Conservation (phyloP, 345 rosid genomes). For the Eucalyptus caleyi region DNA sequence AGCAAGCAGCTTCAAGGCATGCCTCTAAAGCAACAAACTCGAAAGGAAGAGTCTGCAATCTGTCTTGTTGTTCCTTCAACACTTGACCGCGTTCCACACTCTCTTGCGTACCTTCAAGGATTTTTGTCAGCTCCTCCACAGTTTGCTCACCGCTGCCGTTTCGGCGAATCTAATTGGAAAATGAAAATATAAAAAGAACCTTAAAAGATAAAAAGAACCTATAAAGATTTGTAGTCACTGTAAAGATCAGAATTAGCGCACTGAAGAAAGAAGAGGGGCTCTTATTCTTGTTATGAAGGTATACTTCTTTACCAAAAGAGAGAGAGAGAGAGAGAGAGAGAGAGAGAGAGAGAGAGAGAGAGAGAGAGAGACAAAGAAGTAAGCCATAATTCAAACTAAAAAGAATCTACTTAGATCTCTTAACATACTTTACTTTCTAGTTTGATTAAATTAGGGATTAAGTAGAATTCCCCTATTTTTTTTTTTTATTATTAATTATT, state of each 20-base stretch:
- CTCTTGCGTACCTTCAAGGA: background rate
- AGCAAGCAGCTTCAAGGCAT: slow-evolving; percentile 59
- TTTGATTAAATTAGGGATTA: background rate
- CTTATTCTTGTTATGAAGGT: background rate
- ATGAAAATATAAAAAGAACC: background rate
- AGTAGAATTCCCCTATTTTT: background rate
- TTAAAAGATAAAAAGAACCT: background rate
- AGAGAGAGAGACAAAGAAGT: background rate
- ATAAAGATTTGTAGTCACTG: background rate
- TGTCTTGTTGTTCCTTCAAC: slow-evolving; percentile 11
- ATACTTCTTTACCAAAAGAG: too few relatives aligned
- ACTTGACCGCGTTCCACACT: background rate
- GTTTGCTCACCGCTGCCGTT: background rate
- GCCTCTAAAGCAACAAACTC: slow-evolving; percentile 67
- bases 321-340: too few relatives aligned
- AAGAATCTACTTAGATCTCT: background rate
- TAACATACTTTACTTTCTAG: too few relatives aligned
- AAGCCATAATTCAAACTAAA: background rate
- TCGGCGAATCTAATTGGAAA: background rate
- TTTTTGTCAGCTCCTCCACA: background rate
- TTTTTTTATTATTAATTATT: too few relatives aligned
- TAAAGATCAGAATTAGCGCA: background rate
- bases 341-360: too few relatives aligned
- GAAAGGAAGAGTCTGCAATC: slow-evolving; percentile 40
- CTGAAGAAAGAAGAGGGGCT: background rate